phyloP scores from a whole-genome alignment of 2,329 filamentous ascomycete species.

The Diaporthe longicolla region DNA sequence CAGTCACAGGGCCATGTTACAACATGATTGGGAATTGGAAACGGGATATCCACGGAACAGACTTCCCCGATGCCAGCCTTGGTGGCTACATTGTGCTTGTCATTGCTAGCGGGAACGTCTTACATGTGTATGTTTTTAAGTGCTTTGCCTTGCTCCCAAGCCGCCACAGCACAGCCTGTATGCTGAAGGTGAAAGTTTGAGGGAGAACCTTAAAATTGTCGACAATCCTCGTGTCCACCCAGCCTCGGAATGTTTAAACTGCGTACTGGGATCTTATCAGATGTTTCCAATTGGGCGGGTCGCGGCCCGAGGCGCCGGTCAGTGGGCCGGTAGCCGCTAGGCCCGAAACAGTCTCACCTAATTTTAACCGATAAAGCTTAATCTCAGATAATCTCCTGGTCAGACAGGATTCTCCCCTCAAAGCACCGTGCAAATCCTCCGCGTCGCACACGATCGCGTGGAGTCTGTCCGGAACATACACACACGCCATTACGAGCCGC shows the following conservation, averaged over 20 bases:
- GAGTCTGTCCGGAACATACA: slow-evolving; percentile 18
- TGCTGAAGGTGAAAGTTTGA: too few relatives aligned
- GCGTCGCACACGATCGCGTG: slow-evolving; percentile 27
- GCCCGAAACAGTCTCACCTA: slow-evolving; percentile 33
- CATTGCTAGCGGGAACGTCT: too few relatives aligned
- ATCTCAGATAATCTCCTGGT: slow-evolving; percentile 31
- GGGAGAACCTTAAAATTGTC: too few relatives aligned
- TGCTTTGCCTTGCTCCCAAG: too few relatives aligned
- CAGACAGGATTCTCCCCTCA: slow-evolving; percentile 5
- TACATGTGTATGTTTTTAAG: too few relatives aligned
- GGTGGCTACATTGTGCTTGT: too few relatives aligned
- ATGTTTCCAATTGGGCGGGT: slow-evolving; percentile 10
- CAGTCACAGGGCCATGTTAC: neutral
- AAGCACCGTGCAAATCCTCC: slow-evolving; percentile 12
- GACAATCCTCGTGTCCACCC: neutral
- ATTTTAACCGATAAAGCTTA: slow-evolving; percentile 33
- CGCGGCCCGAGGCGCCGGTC: slow-evolving; percentile 8
- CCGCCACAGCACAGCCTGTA: too few relatives aligned
- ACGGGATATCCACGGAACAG: too few relatives aligned
- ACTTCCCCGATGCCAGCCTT: too few relatives aligned
- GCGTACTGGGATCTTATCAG: neutral
- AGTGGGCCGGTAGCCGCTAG: neutral
- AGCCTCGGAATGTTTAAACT: neutral
- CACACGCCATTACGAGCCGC: slow-evolving; percentile 17
- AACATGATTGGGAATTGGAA: neutral